phyloP scores from a whole-genome alignment of 2,329 filamentous ascomycete genomes.

The Dothiorella sarmentorum region DNA sequence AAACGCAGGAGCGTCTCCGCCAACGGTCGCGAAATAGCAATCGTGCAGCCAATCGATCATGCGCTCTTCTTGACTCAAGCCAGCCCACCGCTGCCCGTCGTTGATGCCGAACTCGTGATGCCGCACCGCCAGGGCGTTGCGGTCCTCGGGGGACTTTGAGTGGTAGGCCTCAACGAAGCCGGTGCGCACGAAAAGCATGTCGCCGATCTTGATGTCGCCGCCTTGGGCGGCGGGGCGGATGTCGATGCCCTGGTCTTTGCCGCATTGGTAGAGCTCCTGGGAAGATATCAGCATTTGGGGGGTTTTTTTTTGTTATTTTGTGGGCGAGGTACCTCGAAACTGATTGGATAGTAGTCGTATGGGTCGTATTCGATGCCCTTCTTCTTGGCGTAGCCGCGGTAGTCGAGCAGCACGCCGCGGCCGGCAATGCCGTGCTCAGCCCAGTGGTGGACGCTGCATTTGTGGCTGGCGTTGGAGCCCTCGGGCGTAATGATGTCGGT shows the following conservation, averaged over 20 bases:
- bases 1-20: slow-evolving; percentile 60
- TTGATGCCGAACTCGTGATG: slow-evolving; percentile 43
- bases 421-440: slow-evolving; percentile 45
- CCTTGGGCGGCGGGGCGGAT: slow-evolving; percentile 55
- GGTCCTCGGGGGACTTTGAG: slow-evolving; percentile 36
- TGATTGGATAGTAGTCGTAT: slow-evolving; percentile 41
- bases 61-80: slow-evolving; percentile 52
- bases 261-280: slow-evolving; percentile 54
- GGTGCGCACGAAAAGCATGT: slow-evolving; percentile 47
- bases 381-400: slow-evolving; percentile 40
- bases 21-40: slow-evolving; percentile 63
- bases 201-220: slow-evolving; percentile 54
- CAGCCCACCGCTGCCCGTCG: slow-evolving; percentile 46
- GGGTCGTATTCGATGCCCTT: slow-evolving; percentile 43
- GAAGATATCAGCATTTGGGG: too few relatives aligned
- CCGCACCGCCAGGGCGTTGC: slow-evolving; percentile 38
- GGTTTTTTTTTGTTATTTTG: too few relatives aligned
- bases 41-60: slow-evolving; percentile 67
- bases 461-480: slow-evolving; percentile 40
- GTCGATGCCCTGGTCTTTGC: slow-evolving; percentile 57
- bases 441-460: slow-evolving; percentile 46
- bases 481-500: slow-evolving; percentile 39
- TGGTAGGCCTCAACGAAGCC: slow-evolving; percentile 61
- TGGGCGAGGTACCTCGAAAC: slow-evolving; percentile 28
- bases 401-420: slow-evolving; percentile 44